phyloP scores from a whole-genome alignment of 257 asterid species.

The Eucommia ulmoides region DNA sequence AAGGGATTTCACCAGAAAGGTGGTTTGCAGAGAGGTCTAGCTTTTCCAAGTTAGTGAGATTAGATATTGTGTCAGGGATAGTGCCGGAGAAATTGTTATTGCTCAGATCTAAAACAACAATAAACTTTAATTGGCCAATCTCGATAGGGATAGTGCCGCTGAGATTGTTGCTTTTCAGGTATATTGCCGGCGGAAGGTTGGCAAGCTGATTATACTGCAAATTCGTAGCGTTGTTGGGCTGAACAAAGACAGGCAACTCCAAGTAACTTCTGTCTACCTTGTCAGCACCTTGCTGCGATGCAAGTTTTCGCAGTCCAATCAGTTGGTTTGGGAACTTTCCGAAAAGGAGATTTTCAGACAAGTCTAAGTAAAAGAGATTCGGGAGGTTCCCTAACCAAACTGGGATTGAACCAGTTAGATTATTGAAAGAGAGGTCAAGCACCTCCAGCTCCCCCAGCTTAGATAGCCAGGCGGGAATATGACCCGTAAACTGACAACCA shows the following conservation, averaged over 20 bases:
- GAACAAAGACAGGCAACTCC: constrained; percentile 80
- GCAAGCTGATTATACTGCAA: constrained; percentile 75
- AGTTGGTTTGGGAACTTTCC: constrained; percentile 65
- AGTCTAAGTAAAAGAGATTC: constrained; percentile 77
- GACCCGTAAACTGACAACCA: constrained; percentile 61
- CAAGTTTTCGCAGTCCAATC: constrained; percentile 35
- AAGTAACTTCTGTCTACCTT: constrained; percentile 42
- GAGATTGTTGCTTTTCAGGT: constrained; percentile 45
- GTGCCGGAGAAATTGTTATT: constrained; percentile 51
- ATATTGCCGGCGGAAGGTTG: constrained; percentile 74
- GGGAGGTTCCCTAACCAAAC: constrained; percentile 60
- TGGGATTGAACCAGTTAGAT: constrained; percentile 53
- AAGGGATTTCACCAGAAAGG: constrained; percentile 71
- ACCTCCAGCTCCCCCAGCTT: constrained; percentile 47
- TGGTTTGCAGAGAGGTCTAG: constrained; percentile 66
- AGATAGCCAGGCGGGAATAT: constrained; percentile 55
- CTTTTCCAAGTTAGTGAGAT: constrained; percentile 69
- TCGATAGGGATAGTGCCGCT: constrained; percentile 55
- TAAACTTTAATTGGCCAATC: constrained; percentile 64
- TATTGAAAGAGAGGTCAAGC: constrained; percentile 59
- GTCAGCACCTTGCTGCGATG: constrained; percentile 39
- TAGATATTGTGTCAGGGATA: constrained; percentile 66
- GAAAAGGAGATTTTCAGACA: constrained; percentile 48
- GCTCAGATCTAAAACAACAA: constrained; percentile 64
- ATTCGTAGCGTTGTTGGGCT: constrained; percentile 71